These are phyloP conservation scores for Hericium erinaceus DNA, from an alignment of 768 basidiomycete genomes.

Conservation along the genomic window DNA sequence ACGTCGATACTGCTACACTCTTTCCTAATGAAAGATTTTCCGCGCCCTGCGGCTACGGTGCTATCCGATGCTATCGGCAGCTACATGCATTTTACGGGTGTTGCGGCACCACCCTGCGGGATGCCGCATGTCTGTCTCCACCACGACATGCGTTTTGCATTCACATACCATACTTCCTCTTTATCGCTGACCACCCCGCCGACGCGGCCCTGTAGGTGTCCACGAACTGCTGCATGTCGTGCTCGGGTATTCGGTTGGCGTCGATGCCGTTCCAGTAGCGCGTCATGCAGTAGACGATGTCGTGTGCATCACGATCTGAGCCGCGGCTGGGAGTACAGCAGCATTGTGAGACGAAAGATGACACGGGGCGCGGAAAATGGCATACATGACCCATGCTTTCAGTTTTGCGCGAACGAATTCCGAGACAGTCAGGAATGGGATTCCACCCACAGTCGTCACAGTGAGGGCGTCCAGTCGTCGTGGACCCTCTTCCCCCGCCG, in stretches of 20 bases:
- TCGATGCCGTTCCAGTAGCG: constrained; percentile 78
- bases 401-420: constrained; percentile 84
- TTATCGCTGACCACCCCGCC: constrained; percentile 67
- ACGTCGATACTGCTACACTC: background rate
- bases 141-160: background rate
- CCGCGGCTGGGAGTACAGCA: constrained; percentile 40
- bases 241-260: constrained; percentile 78
- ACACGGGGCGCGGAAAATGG: constrained; percentile 11
- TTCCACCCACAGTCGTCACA: constrained; percentile 54
- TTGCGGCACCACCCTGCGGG: background rate
- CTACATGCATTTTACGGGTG: background rate
- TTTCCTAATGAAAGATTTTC: background rate
- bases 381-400: constrained; percentile 75
- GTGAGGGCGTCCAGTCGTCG: constrained; percentile 61
- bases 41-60: background rate
- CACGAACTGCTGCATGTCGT: constrained; percentile 77
- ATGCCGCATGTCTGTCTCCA: background rate
- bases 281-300: constrained; percentile 61
- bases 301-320: constrained; percentile 64
- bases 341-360: background rate
- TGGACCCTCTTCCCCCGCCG: constrained; percentile 75
- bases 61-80: constrained; percentile 1
- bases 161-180: constrained; percentile 62
- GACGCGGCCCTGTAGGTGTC: constrained; percentile 47
- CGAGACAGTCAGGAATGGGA: constrained; percentile 78